phyloP scores from a whole-genome alignment of 83 land plant species.

The Larix sibirica region DNA sequence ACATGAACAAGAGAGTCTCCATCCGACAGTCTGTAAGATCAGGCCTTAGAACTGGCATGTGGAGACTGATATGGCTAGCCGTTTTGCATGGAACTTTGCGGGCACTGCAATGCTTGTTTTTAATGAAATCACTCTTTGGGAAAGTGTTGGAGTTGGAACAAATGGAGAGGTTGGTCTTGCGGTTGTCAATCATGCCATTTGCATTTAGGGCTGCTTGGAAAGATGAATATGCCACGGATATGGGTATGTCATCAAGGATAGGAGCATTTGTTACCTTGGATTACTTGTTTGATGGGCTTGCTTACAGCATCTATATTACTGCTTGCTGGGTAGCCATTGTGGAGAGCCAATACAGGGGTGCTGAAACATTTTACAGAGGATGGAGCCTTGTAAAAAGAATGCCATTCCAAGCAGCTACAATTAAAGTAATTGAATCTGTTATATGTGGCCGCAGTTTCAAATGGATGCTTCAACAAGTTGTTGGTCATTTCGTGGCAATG shows the following conservation, averaged over 20 bases:
- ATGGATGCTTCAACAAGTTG: conserved; percentile 33
- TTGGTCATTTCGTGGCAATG: conserved; percentile 47
- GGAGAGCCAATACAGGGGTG: conserved; percentile 51
- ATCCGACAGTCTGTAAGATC: conserved; percentile 31
- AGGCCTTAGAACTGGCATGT: conserved; percentile 54
- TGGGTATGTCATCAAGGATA: conserved; percentile 41
- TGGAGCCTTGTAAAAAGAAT: conserved; percentile 53
- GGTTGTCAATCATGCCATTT: conserved; percentile 42
- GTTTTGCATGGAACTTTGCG: conserved; percentile 66
- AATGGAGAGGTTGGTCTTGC: conserved; percentile 36
- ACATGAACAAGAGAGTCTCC: conserved; percentile 38
- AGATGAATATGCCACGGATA: conserved; percentile 28
- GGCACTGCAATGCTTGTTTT: conserved; percentile 60
- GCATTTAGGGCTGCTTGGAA: conserved; percentile 42
- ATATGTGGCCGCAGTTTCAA: conserved; percentile 57
- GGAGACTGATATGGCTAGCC: conserved; percentile 60
- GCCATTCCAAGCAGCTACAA: conserved; percentile 47
- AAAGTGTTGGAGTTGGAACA: conserved; percentile 41
- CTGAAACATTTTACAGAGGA: conserved; percentile 62
- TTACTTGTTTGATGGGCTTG: conserved; percentile 52
- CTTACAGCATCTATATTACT: conserved; percentile 49
- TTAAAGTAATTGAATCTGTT: conserved; percentile 62
- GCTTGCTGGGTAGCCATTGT: conserved; percentile 79
- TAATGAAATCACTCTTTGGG: conserved; percentile 60
- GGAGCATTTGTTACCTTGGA: conserved; percentile 54